Conservation (phyloP, 352 stramenopile species). For the Globisporangium echinulatum region DNA sequence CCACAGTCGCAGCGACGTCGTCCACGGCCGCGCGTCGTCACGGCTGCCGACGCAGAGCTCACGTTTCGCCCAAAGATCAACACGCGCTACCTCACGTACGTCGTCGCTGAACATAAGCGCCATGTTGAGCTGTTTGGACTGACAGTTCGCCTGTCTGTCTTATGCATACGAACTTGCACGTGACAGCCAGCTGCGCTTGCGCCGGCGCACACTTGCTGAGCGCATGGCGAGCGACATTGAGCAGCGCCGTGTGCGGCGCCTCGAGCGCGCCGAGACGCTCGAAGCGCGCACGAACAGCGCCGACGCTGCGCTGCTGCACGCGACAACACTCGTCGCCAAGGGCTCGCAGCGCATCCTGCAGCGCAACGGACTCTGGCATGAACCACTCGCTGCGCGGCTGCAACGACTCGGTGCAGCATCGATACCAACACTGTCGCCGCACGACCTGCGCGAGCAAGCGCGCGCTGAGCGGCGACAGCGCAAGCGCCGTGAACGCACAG, state of each 20-base stretch:
- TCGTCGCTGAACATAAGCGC: not conserved
- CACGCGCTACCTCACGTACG: constrained; percentile 14
- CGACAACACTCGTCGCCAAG: constrained; percentile 33
- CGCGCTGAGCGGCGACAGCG: not conserved
- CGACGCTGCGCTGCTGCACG: constrained; percentile 2
- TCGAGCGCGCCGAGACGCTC: constrained; percentile 20
- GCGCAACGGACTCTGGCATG: constrained; percentile 44
- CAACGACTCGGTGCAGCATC: constrained; percentile 17
- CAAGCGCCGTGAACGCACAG: constrained; percentile 12
- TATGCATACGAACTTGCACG: too few species aligned
- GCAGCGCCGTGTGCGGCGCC: constrained; percentile 19
- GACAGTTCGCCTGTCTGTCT: too few species aligned
- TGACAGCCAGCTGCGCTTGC: not conserved
- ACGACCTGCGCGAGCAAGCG: constrained; percentile 5
- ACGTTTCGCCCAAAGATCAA: constrained; percentile 59
- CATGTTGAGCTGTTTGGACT: not conserved
- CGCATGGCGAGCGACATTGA: constrained; percentile 47
- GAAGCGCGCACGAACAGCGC: constrained; percentile 12
- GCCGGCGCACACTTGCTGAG: constrained; percentile 9
- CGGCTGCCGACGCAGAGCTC: constrained; percentile 25
- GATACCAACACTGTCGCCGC: too few species aligned
- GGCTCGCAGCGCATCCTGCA: constrained; percentile 46
- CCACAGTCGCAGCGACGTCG: constrained; percentile 12
- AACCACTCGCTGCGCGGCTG: constrained; percentile 28
- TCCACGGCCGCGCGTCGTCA: constrained; percentile 14